Evolutionary conservation across 2,329 filamentous ascomycete genomes (phyloP), one percentile per base, ranked within the genome.

Genomic region (Helminthosporium solani): DNA sequence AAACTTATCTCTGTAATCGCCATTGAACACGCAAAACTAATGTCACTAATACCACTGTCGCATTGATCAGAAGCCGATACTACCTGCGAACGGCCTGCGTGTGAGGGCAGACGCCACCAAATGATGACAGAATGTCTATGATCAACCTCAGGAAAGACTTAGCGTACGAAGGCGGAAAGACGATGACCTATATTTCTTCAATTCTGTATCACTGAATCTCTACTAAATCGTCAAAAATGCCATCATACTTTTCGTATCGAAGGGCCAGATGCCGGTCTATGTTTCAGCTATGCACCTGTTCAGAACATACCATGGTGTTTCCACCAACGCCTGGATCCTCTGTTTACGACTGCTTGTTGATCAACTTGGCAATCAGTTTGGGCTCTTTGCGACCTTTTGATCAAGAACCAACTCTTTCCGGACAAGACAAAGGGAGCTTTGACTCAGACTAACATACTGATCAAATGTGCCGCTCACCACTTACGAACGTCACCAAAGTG

Each of bases 251-350:
- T 14, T 3, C 14, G 14, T 14, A 31, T 31, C 28, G n/a, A 46
- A 33, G 39, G 40, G 53, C 60, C 61, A 58, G 56, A 45, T 44
- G 50, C 14, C 28, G 12, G 33, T 35, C 15, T 30, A 41, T 57
- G 54, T 58, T 51, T 63, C 58, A 64, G 58, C 59, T 60, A 43
- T 64, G 63, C 48, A 53, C 50, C 54, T 46, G 50, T 58, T 60
- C 54, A 62, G 60, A 60, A 55, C 56, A 52, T 54, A 40, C 48
- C 38, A 55, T 54, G 46, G 52, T 50, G 51, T 47, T 37, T 48
- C 38, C 33, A 44, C 34, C 46, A 37, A 39, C 33, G 36, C 16
- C 41, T 44, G 40, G 49, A 43, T 27, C 34, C 16, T 6, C 2
- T 34, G 28, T 18, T 33, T 42, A 23, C 19, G 31, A 16, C 15